These are phyloP conservation scores for Pugionium cornutum DNA, from an alignment of 345 rosid species.

Conservation along the genomic window DNA sequence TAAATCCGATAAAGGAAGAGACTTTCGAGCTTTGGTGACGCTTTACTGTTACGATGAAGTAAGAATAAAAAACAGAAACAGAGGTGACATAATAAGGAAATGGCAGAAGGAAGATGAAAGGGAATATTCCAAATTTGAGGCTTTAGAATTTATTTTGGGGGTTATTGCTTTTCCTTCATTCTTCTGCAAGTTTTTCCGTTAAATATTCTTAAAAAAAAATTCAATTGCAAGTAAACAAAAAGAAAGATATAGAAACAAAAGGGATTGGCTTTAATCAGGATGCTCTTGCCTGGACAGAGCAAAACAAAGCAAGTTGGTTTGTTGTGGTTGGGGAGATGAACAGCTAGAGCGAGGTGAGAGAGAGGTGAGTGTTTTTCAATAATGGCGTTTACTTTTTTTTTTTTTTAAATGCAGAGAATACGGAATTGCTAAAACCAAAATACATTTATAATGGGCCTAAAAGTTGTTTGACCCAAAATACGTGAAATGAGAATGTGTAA, in stretches of 20 bases:
- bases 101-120: constrained; percentile 20
- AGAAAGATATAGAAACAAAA: neutral
- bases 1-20: constrained; percentile 33
- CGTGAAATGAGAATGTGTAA: too few species aligned
- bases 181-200: constrained; percentile 20
- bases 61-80: constrained; percentile 8
- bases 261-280: constrained; percentile 31
- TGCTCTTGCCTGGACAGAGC: constrained; percentile 38
- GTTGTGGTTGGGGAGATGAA: constrained; percentile 51
- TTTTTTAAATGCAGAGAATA: constrained; percentile 1
- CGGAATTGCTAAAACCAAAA: neutral
- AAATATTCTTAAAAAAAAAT: constrained; percentile 26
- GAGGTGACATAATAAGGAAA: constrained; percentile 20
- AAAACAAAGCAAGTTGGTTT: constrained; percentile 42
- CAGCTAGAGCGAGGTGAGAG: constrained; percentile 25
- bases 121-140: constrained; percentile 45
- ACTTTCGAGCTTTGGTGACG: constrained; percentile 29
- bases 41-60: constrained; percentile 30
- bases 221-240: constrained; percentile 11
- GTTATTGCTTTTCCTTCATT: constrained; percentile 27
- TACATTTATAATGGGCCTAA: constrained; percentile 13
- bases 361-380: constrained; percentile 28
- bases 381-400: constrained; percentile 36
- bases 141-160: constrained; percentile 33
- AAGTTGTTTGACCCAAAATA: neutral